Conservation (phyloP, 2,329 filamentous ascomycete species). For the Rhinocladiella similis region DNA sequence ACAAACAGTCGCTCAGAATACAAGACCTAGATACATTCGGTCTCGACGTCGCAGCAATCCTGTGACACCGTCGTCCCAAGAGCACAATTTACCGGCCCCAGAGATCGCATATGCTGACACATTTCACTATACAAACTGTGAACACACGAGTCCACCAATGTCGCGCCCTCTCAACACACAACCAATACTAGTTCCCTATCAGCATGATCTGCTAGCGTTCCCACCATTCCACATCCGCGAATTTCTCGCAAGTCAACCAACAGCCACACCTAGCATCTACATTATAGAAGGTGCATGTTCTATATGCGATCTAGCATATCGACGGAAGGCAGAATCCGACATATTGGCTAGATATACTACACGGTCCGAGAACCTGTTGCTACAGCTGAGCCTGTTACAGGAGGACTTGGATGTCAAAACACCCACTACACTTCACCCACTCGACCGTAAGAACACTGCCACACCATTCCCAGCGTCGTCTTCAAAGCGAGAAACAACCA, state of each 20-base stretch:
- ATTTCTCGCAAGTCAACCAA: not conserved
- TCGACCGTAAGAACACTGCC: not conserved
- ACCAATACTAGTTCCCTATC: constrained; percentile 10
- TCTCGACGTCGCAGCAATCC: not conserved
- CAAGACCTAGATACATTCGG: not conserved
- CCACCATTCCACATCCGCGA: constrained; percentile 9
- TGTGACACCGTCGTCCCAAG: not conserved
- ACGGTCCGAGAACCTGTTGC: constrained; percentile 12
- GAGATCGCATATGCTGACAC: constrained; percentile 18
- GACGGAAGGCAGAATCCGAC: constrained; percentile 19
- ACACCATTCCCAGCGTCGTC: not conserved
- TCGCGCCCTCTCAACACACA: constrained; percentile 26
- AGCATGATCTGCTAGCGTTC: constrained; percentile 12
- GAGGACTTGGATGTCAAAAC: constrained; percentile 9
- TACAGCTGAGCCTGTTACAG: constrained; percentile 11
- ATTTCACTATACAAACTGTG: constrained; percentile 26
- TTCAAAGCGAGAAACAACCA: not conserved
- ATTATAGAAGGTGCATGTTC: constrained; percentile 22
- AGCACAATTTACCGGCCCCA: constrained; percentile 14
- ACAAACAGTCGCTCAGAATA: not conserved
- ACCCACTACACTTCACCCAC: not conserved
- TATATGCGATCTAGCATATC: constrained; percentile 21
- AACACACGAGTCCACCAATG: constrained; percentile 24
- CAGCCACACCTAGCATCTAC: constrained; percentile 8
- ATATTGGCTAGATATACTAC: constrained; percentile 17